Base-by-base conservation (phyloP, 441 rosid genomes). In the Eutrema salsugineum region DNA sequence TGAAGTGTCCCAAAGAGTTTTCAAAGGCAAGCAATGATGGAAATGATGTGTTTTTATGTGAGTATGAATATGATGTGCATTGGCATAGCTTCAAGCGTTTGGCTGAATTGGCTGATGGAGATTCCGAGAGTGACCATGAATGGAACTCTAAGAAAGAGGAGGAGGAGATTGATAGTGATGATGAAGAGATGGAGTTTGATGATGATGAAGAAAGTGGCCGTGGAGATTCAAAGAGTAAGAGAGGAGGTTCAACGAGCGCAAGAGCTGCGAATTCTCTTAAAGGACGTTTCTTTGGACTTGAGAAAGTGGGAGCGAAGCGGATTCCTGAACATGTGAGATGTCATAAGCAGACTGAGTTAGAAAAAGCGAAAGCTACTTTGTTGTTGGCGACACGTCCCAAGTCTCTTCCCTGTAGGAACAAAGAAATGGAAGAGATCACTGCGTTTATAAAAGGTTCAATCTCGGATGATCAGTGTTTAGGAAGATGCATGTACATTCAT, bases 21-120 rank as follows among this genome's bases (percentile, higher is more conserved):
- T 80, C 82, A 5, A 88, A 86, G 82, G 96, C 93, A 54, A 81
- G 62, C 30, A 71, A 91, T 59, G 88, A 83, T 74, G 98, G 98
- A 27, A 96, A 95, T 85, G 99, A 93, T 83, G 75, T 95, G 60
- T 95, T 88, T 68, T 78, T 93, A 5, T 93, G 99, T 60, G 98
- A 95, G 79, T 93, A 95, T 77, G 98, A 93, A 60, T 95, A 95
- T 76, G 98, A 95, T 78, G 78, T 87, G 56, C 91, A 81, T 27
- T 88, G 99, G 98, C 93, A 91, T 77, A 86, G 85, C 75, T 95
- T 91, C 81, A 93, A 95, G 85, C 90, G 96, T 66, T 75, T 89
- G 56, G 92, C 91, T 77, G 98, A 91, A 20, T 49, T 22, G 20
- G 62, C 24, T 68, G 85, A 78, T 76, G 85, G 82, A 60, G 83